Evolutionary conservation across 2,329 filamentous ascomycete genomes (phyloP).

Genomic region (Epichloe baconii): DNA sequence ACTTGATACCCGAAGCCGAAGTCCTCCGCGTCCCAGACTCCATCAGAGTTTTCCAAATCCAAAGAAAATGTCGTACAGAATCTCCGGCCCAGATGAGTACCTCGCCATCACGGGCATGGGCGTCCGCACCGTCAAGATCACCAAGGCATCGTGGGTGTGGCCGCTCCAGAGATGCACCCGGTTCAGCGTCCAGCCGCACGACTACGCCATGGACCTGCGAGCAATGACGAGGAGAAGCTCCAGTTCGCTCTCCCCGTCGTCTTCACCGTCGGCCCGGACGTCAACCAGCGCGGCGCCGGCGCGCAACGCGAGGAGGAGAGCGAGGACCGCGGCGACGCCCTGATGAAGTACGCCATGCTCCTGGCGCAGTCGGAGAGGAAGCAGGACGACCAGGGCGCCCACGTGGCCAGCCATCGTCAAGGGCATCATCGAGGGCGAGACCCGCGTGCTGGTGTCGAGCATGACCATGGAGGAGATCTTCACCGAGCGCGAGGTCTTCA

Average conservation of each 20-base stretch:
- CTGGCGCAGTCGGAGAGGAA: slow-evolving; percentile 51
- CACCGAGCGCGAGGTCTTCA: slow-evolving; percentile 63
- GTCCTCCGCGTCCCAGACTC: too few relatives aligned
- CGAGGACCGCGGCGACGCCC: slow-evolving; percentile 44
- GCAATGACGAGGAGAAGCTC: slow-evolving; percentile 84
- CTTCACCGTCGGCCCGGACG: slow-evolving; percentile 73
- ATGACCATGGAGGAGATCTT: slow-evolving; percentile 95
- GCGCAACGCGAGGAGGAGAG: neutral
- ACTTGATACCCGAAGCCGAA: neutral
- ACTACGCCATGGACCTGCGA: slow-evolving; percentile 71
- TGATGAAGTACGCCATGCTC: slow-evolving; percentile 73
- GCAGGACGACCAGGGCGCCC: slow-evolving; percentile 31
- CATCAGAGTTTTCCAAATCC: too few relatives aligned
- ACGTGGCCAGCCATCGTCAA: slow-evolving; percentile 76
- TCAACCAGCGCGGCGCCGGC: slow-evolving; percentile 39
- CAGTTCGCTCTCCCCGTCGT: slow-evolving; percentile 73
- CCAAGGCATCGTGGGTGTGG: slow-evolving; percentile 61
- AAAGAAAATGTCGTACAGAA: slow-evolving; percentile 49
- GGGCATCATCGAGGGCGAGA: slow-evolving; percentile 83
- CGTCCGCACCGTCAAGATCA: slow-evolving; percentile 61
- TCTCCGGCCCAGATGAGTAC: slow-evolving; percentile 69
- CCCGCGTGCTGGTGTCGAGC: slow-evolving; percentile 65
- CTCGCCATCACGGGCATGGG: slow-evolving; percentile 76
- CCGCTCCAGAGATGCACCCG: slow-evolving; percentile 55
- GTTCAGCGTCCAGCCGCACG: slow-evolving; percentile 59